phyloP scores from a whole-genome alignment of 768 basidiomycete species.

The Suillus sp. region DNA sequence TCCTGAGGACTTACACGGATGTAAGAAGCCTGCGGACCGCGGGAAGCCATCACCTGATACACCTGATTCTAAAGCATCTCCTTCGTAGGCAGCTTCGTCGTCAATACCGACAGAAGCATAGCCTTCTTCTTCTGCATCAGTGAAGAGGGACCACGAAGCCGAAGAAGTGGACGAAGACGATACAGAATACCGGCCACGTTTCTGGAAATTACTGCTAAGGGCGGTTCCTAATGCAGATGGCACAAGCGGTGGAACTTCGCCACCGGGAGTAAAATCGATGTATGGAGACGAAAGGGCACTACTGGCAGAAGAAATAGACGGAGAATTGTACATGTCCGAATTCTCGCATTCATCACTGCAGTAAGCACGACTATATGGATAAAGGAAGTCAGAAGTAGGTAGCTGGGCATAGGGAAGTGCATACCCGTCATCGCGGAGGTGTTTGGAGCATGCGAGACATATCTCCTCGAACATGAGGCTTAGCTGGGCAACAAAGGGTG shows the following conservation, averaged over 20 bases:
- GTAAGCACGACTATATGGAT: conserved; percentile 55
- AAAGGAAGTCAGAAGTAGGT: conserved; percentile 20
- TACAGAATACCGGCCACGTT: conserved; percentile 52
- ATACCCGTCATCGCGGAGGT: conserved; percentile 64
- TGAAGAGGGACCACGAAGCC: conserved; percentile 63
- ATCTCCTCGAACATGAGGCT: conserved; percentile 75
- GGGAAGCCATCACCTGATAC: conserved; percentile 39
- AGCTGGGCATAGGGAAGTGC: conserved; percentile 25
- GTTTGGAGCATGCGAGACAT: conserved; percentile 72
- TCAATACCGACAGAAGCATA: conserved; percentile 35
- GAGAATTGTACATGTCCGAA: conserved; percentile 59
- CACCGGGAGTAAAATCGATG: conserved; percentile 51
- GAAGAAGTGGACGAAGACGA: conserved; percentile 68
- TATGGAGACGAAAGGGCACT: conserved; percentile 71
- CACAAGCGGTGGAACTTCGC: conserved; percentile 69
- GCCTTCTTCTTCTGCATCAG: conserved; percentile 64
- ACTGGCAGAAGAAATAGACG: conserved; percentile 64
- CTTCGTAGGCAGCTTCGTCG: conserved; percentile 34
- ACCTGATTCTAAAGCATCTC: conserved; percentile 40
- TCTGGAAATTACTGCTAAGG: conserved; percentile 42
- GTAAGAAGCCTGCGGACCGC: conserved; percentile 43
- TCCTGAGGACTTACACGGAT: conserved; percentile 42
- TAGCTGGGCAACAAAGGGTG: conserved; percentile 15
- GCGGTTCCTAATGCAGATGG: conserved; percentile 58
- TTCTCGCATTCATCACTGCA: conserved; percentile 71